phyloP scores from a whole-genome alignment of 768 basidiomycete species.

The Dioszegia crocea region DNA sequence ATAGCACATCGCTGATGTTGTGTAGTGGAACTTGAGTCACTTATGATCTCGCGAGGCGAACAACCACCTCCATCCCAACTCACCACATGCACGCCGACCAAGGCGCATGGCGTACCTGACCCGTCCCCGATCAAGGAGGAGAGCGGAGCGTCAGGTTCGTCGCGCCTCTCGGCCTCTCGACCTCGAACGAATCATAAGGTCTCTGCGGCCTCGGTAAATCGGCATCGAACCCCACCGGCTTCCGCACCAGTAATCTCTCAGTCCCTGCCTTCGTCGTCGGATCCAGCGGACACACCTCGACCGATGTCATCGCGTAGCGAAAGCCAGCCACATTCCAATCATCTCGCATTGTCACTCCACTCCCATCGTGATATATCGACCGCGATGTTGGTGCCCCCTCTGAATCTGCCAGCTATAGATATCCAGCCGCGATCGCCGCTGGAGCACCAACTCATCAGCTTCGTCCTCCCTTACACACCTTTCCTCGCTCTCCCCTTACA shows the following conservation, averaged over 20 bases:
- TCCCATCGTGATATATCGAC: not conserved
- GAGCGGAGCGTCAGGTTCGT: no score
- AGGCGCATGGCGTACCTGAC: no score
- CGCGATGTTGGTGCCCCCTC: no score
- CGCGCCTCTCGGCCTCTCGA: no score
- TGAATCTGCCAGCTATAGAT: conserved; percentile 4
- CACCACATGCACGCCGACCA: not conserved
- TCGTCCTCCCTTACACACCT: conserved; percentile 36
- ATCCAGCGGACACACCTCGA: no score
- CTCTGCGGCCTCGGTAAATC: no score
- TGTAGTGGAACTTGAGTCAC: conserved; percentile 18
- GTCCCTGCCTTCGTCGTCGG: no score
- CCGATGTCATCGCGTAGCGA: no score
- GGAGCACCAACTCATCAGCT: conserved; percentile 28
- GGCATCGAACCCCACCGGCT: no score
- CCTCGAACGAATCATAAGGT: no score
- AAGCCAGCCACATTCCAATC: not conserved
- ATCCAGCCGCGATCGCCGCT: conserved; percentile 28
- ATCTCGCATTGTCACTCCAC: not conserved
- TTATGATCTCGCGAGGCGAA: conserved; percentile 10
- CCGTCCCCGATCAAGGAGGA: no score
- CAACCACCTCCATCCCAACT: not conserved
- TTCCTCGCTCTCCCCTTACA: conserved; percentile 39
- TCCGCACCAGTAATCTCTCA: no score
- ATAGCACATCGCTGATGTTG: not conserved